Evolutionary conservation across 148 eudicot genomes (phyloP).

Genomic region (Heliosperma pusillum): DNA sequence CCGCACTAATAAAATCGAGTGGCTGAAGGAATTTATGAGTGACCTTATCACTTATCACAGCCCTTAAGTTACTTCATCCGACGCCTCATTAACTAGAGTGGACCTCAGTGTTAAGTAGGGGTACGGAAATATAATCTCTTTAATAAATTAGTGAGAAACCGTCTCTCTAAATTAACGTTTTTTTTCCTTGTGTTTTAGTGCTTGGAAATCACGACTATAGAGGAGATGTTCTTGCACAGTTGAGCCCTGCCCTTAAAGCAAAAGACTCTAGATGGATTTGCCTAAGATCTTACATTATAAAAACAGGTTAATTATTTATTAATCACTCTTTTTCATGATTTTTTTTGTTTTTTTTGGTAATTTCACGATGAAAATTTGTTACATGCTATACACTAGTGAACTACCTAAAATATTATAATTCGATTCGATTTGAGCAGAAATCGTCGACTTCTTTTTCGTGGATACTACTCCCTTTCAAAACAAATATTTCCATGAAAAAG

Average conservation of each 20-base stretch:
- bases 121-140: too few species aligned
- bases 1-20: too few species aligned
- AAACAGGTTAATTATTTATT: conserved; percentile 47
- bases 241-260: conserved; percentile 45
- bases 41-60: too few species aligned
- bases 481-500: conserved; percentile 40
- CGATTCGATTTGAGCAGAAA: conserved; percentile 26
- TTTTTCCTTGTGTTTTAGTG: conserved; percentile 30
- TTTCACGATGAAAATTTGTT: not conserved
- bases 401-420: not conserved
- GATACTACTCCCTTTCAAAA: conserved; percentile 69
- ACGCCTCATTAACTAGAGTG: too few species aligned
- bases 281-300: conserved; percentile 53
- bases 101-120: too few species aligned
- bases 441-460: conserved; percentile 59
- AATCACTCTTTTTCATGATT: not conserved
- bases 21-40: too few species aligned
- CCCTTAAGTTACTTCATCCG: too few species aligned
- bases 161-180: too few species aligned
- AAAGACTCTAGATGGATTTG: conserved; percentile 69
- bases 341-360: too few species aligned
- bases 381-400: too few species aligned
- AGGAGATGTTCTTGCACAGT: conserved; percentile 71
- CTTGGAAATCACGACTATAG: conserved; percentile 84
- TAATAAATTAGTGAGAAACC: too few species aligned